Evolutionary conservation across 495 filamentous ascomycete genomes (phyloP), one percentile per base, ranked within the genome.

Genomic region (Rhizodiscina lignyota): DNA sequence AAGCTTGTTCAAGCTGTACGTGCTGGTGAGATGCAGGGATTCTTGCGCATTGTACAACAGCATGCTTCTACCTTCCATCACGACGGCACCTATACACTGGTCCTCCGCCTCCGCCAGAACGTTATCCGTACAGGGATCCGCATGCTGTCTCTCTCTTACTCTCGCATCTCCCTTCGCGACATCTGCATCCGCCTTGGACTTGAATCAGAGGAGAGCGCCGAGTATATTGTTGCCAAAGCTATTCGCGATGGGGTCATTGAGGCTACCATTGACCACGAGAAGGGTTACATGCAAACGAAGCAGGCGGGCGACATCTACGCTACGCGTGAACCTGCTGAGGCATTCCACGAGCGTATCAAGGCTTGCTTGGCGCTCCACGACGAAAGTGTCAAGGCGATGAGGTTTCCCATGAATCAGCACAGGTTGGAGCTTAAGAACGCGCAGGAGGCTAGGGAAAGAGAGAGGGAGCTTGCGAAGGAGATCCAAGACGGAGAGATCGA

Each of bases 111-210:
- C 26, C 74, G 89, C 35, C 89, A 97, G 54, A 96, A 96, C 58
- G 89, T 97, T 54, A 96, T 97, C 72, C 94, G 93, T 64, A 97
- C 89, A 22, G 89, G 89, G 45, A 89, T 97, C 45, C 83, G 89
- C 42, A 94, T 94, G 83, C 94, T 97, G 75, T 94, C 86, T 20
- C 64, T 97, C 50, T 89, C 84, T 35, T 97, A 97, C 60, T 92
- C 86, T 34, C 77, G 85, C 38, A 97, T 97, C 52, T 93, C 85
- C n/a, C 68, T 97, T 30, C 74, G 89, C 35, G 89, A 97, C 51
- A 97, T 97, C 42, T 96, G 91, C 63, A 81, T 94, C 40, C 79
- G 89, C 31, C 66, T 97, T 35, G 78, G 83, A 28, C 61, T 97
- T n/a, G 79, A 83, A 37, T 84, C 75, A 43, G 89, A 97, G 53